A percentile compares a stretch with the other conserved stretches of the same genome.
Evolutionary conservation across 345 rosid genomes (phyloP).

Genomic region (Cardamine resedifolia): DNA sequence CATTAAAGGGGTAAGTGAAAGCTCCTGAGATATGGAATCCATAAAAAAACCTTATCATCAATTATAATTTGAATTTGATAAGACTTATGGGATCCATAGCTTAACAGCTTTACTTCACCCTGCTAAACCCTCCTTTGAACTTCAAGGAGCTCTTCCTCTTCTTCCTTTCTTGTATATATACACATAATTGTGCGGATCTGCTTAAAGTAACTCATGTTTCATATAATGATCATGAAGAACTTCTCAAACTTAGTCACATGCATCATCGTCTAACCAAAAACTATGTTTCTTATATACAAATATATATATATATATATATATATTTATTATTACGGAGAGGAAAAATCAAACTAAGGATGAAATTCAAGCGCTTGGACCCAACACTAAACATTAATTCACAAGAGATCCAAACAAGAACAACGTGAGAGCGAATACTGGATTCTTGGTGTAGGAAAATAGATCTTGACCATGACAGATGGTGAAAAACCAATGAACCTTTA

Average conservation of each 20-base stretch:
- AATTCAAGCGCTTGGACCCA: neutral
- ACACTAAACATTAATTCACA: neutral
- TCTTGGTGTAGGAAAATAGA: too few species aligned
- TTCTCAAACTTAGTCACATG: neutral
- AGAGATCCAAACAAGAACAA: neutral
- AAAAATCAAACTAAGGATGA: neutral
- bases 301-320: neutral
- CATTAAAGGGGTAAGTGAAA: slow-evolving; percentile 34
- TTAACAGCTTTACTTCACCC: slow-evolving; percentile 65
- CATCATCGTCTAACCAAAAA: slow-evolving; percentile 1
- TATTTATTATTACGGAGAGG: neutral
- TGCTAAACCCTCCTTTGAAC: slow-evolving; percentile 66
- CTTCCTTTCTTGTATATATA: neutral
- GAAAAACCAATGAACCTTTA: too few species aligned
- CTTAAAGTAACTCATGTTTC: neutral
- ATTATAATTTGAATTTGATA: neutral
- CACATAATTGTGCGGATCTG: neutral
- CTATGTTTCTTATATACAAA: too few species aligned
- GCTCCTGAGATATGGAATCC: slow-evolving; percentile 71
- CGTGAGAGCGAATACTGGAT: neutral
- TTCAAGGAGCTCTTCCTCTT: slow-evolving; percentile 66
- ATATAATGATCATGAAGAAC: neutral
- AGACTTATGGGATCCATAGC: slow-evolving; percentile 79
- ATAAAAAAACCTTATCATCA: slow-evolving; percentile 1
- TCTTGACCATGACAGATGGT: too few species aligned